These are phyloP conservation scores for Potentilla sterilis DNA, from an alignment of 306 rosid species.

Conservation along the genomic window DNA sequence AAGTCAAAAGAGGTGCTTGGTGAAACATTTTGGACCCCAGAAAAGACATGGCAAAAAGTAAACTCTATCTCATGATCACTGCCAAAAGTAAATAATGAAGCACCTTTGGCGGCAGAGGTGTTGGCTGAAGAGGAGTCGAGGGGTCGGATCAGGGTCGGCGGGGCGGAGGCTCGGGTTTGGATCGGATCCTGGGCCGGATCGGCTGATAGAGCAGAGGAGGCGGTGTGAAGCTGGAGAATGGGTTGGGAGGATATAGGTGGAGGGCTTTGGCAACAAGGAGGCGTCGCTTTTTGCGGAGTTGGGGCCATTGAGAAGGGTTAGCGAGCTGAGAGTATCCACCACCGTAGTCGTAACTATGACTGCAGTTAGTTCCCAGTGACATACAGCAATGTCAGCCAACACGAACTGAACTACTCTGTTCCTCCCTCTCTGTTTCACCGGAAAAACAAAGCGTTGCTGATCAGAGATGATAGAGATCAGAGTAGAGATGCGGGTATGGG, in stretches of 20 bases:
- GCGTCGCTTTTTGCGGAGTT: slow-evolving; percentile 87
- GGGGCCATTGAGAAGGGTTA: slow-evolving; percentile 86
- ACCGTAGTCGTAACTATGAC: slow-evolving; percentile 39
- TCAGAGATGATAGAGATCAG: neutral
- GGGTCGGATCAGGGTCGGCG: slow-evolving; percentile 45
- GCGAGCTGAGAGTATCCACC: slow-evolving; percentile 60
- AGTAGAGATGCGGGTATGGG: neutral
- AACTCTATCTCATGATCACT: neutral
- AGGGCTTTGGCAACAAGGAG: slow-evolving; percentile 26
- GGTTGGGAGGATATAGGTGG: slow-evolving; percentile 18
- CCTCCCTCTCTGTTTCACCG: slow-evolving; percentile 8
- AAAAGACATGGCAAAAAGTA: slow-evolving; percentile 22
- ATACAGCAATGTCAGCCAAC: slow-evolving; percentile 46
- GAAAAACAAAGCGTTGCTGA: neutral
- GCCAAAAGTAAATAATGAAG: neutral
- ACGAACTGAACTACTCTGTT: neutral
- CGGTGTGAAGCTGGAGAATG: slow-evolving; percentile 13
- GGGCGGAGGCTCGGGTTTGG: slow-evolving; percentile 36
- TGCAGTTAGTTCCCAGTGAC: slow-evolving; percentile 65
- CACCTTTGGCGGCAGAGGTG: slow-evolving; percentile 60
- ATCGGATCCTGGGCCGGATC: slow-evolving; percentile 37
- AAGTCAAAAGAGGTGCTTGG: neutral
- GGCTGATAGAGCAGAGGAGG: slow-evolving; percentile 12
- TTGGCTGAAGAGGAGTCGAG: slow-evolving; percentile 43
- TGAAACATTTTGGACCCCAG: slow-evolving; percentile 19